A percentile compares a stretch with the other conserved stretches of the same genome.
Evolutionary conservation across 192 early-diverging fungal species (phyloP).

Genomic region (Coemansia guatemalensis): DNA sequence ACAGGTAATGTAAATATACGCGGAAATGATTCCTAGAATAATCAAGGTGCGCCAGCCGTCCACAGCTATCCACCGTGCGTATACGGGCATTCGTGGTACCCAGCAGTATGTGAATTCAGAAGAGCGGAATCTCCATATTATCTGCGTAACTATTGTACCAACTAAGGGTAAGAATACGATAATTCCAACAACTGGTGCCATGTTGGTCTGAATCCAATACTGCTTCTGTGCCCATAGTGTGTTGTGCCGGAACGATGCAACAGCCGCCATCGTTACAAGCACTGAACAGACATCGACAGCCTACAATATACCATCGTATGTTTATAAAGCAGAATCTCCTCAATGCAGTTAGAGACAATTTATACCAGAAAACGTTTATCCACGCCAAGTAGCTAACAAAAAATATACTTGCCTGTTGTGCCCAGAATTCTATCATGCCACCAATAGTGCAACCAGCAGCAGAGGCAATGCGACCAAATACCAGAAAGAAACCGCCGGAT

Average conservation of each 20-base stretch:
- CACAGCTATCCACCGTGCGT: slow-evolving; percentile 48
- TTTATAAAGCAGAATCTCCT: background rate
- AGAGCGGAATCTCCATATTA: slow-evolving; percentile 48
- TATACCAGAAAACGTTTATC: too few species aligned
- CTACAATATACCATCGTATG: slow-evolving; percentile 4
- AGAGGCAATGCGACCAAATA: slow-evolving; percentile 35
- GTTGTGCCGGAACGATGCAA: slow-evolving; percentile 23
- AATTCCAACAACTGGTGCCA: slow-evolving; percentile 34
- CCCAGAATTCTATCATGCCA: slow-evolving; percentile 46
- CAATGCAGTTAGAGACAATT: background rate
- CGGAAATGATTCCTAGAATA: slow-evolving; percentile 12
- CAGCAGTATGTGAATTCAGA: slow-evolving; percentile 50
- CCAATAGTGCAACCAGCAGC: slow-evolving; percentile 32
- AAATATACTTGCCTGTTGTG: slow-evolving; percentile 31
- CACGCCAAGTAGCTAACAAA: too few species aligned
- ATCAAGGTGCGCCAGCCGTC: slow-evolving; percentile 39
- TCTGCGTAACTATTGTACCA: slow-evolving; percentile 22
- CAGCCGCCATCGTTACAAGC: slow-evolving; percentile 20
- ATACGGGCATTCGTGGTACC: slow-evolving; percentile 43
- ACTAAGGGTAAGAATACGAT: slow-evolving; percentile 39
- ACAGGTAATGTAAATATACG: slow-evolving; percentile 14
- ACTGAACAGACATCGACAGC: slow-evolving; percentile 29
- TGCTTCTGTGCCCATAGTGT: slow-evolving; percentile 19
- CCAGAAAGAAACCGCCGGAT: slow-evolving; percentile 29
- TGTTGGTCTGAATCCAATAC: slow-evolving; percentile 47